Evolutionary conservation across 306 rosid genomes (phyloP).

Genomic region (Leucaena leucocephala): DNA sequence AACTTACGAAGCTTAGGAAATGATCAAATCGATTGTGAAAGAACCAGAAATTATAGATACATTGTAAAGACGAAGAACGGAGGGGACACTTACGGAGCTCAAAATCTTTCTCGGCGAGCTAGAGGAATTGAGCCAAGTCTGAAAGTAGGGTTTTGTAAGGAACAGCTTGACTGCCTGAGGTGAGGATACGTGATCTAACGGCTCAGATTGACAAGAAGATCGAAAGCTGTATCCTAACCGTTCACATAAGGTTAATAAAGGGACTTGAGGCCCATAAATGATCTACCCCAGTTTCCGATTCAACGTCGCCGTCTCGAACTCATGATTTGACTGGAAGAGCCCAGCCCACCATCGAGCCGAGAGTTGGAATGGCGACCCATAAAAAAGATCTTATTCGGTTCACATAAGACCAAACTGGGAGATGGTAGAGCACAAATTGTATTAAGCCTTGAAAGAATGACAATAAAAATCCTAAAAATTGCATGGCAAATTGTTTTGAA

Average conservation of each 20-base stretch:
- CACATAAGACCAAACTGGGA: too few relatives aligned
- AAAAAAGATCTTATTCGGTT: neutral
- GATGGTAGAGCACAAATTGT: too few relatives aligned
- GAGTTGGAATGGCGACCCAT: neutral
- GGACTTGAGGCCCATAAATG: too few relatives aligned
- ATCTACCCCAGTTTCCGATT: too few relatives aligned
- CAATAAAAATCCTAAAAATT: too few relatives aligned
- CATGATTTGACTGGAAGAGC: too few relatives aligned
- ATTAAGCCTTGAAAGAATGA: too few relatives aligned
- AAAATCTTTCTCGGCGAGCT: neutral
- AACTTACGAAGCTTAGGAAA: neutral
- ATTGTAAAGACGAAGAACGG: neutral
- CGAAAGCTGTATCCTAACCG: too few relatives aligned
- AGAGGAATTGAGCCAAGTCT: neutral
- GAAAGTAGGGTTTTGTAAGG: slow-evolving; percentile 18
- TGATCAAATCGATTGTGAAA: neutral
- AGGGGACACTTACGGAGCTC: neutral
- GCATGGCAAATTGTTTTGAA: too few relatives aligned
- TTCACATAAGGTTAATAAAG: too few relatives aligned
- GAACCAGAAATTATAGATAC: neutral
- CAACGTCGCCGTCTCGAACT: too few relatives aligned
- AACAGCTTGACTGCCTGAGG: neutral
- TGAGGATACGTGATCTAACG: neutral
- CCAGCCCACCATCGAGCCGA: neutral
- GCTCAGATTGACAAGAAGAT: neutral